Conservation (phyloP, 257 asterid species). For the Primulina tabacum region DNA sequence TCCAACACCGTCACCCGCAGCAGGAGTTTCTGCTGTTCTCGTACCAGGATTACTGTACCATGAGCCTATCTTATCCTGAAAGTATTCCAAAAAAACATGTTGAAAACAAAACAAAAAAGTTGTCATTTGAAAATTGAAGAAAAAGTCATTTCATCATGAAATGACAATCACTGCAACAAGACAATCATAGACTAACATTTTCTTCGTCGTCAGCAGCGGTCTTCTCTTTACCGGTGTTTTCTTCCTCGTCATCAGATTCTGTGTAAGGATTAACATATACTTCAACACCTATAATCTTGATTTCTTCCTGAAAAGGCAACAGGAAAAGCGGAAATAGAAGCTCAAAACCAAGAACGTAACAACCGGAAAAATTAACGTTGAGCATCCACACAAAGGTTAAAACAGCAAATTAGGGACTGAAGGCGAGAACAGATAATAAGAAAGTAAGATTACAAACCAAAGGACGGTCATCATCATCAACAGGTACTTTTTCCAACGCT, state of each 20-base stretch:
- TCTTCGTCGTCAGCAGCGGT: slow-evolving; percentile 61
- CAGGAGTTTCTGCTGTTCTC: slow-evolving; percentile 43
- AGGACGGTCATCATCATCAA: slow-evolving; percentile 81
- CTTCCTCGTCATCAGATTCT: slow-evolving; percentile 78
- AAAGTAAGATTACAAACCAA: slow-evolving; percentile 47
- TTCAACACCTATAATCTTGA: slow-evolving; percentile 73
- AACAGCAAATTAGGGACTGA: slow-evolving; percentile 3
- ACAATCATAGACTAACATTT: slow-evolving; percentile 44
- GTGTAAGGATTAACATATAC: slow-evolving; percentile 80
- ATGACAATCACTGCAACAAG: slow-evolving; percentile 14
- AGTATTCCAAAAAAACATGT: slow-evolving; percentile 14
- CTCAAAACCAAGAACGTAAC: slow-evolving; percentile 16
- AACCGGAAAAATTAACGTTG: neutral
- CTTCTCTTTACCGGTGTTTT: slow-evolving; percentile 49
- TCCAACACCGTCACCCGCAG: slow-evolving; percentile 67
- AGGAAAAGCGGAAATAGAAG: neutral
- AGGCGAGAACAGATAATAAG: slow-evolving; percentile 9
- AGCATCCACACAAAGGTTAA: slow-evolving; percentile 2
- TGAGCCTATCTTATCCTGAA: slow-evolving; percentile 87
- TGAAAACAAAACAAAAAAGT: neutral
- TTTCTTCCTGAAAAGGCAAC: slow-evolving; percentile 68
- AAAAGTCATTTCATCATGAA: neutral
- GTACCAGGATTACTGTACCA: slow-evolving; percentile 91
- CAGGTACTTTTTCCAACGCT: slow-evolving; percentile 81
- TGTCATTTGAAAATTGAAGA: neutral